Base-by-base conservation (phyloP, 306 rosid genomes). In the Vigna reflexopilosa region DNA sequence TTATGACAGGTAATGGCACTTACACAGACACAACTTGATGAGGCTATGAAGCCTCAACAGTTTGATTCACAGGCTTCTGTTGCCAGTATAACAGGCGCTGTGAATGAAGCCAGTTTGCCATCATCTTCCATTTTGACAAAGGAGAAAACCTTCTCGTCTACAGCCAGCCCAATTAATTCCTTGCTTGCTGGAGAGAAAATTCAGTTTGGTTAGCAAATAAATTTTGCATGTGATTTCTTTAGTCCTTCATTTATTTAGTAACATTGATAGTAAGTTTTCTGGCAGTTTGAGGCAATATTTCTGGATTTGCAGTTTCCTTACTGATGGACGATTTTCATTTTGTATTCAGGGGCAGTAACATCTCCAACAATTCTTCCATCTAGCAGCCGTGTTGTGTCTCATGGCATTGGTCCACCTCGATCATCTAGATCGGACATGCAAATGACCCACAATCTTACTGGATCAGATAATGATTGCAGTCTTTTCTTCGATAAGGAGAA, bases 171-270 rank as follows among this genome's bases (percentile, higher is more conserved):
- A 62, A 86, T 95, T 68, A 92, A 87, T 83, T 95, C 98, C 66
- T 84, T 95, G 80, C 97, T 95, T 83, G 97, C 98, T 58, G 98
- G 97, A 78, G 98, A 95, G 88, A 92, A 92, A 88, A 95, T 95
- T 85, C 98, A 95, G 81, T 95, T 95, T 84, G 98, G 98, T 95
- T 73, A 88, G 98, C 50, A 82, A 70, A 65, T 65, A 22, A 52
- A 30, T 26, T 80, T 17, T 7, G 32, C 6, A 58, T 69, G 64
- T 34, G 59, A 65, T 65, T 66, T 73, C 36, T 73, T 73, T 67
- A 36, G 66, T 67, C 45, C 28, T 52, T 78, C 59, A 61, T 61
- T 72, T 42, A 49, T 73, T 59, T 59, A 66, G 12, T 45, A 45
- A 48, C 62, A 16, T 50, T 49, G 58, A 49, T 65, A 58, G 70